Percentiles rank a stretch among this genome's conserved stretches.
Evolutionary conservation across 805 yeast species (phyloP).

Genomic region (Pichia phayaonensis): DNA sequence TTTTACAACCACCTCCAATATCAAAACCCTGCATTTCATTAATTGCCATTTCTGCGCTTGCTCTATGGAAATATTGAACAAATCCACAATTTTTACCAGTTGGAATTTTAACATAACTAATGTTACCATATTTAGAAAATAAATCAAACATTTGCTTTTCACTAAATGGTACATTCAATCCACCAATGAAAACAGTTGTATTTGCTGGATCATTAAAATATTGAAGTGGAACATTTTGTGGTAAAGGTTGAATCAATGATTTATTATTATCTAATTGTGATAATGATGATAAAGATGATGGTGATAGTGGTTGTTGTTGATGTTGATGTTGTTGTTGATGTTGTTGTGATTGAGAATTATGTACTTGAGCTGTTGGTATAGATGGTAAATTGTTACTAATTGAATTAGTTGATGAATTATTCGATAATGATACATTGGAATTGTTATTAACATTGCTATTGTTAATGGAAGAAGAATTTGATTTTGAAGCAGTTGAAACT

Average conservation of each 20-base stretch:
- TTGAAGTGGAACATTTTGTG: slow-evolving; percentile 40
- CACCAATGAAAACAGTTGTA: slow-evolving; percentile 76
- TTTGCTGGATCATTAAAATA: slow-evolving; percentile 69
- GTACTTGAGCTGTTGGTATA: not conserved
- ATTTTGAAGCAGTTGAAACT: slow-evolving; percentile 57
- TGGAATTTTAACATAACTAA: slow-evolving; percentile 73
- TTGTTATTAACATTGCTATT: not conserved
- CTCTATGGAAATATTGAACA: slow-evolving; percentile 70
- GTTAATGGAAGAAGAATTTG: slow-evolving; percentile 8
- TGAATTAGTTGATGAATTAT: not conserved
- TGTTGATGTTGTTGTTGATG: slow-evolving; percentile 1
- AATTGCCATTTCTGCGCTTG: slow-evolving; percentile 81
- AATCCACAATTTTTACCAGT: slow-evolving; percentile 76
- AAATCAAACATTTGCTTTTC: slow-evolving; percentile 54
- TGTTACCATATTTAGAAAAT: slow-evolving; percentile 64
- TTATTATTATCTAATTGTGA: not conserved
- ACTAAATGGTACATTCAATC: slow-evolving; percentile 50
- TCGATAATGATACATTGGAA: slow-evolving; percentile 1
- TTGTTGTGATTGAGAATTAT: not conserved
- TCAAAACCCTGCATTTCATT: slow-evolving; percentile 85
- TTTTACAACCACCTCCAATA: slow-evolving; percentile 66
- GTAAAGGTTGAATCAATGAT: slow-evolving; percentile 21
- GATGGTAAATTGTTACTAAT: not conserved
- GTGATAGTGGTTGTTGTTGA: slow-evolving; percentile 8
- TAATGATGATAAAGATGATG: slow-evolving; percentile 6